Evolutionary conservation across 176 grass and related monocot genomes (phyloP).

Genomic region (Melocanna baccifera): DNA sequence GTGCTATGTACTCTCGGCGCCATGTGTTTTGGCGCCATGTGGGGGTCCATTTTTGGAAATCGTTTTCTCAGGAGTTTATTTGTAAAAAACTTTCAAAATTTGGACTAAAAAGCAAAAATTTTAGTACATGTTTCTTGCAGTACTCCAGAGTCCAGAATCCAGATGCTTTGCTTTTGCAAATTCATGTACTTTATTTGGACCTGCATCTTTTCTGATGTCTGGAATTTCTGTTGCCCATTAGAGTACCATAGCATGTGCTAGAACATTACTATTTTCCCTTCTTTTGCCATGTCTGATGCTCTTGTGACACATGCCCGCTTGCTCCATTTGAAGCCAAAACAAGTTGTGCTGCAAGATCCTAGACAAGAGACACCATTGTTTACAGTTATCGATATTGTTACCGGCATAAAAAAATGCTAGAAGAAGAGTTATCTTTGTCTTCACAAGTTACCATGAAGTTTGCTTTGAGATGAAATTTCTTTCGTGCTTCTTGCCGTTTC

Average conservation of each 20-base stretch:
- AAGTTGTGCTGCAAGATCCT: slow-evolving; percentile 29
- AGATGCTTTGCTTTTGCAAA: neutral
- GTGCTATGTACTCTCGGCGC: too few relatives aligned
- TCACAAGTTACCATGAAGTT: neutral
- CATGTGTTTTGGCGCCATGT: too few relatives aligned
- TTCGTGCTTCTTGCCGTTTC: neutral
- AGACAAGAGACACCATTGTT: slow-evolving; percentile 3
- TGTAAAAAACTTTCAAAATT: too few relatives aligned
- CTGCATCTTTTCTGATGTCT: neutral
- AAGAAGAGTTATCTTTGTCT: neutral
- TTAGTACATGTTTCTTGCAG: neutral
- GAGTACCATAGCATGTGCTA: neutral
- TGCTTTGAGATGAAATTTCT: neutral
- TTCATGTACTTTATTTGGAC: neutral
- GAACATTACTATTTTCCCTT: neutral
- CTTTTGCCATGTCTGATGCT: neutral
- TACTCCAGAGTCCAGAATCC: neutral
- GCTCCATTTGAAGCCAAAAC: neutral
- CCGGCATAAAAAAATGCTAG: neutral
- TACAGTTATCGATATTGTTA: neutral
- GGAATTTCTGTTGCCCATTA: neutral
- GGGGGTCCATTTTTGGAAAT: too few relatives aligned
- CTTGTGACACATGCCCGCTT: slow-evolving; percentile 1
- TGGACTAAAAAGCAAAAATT: too few relatives aligned
- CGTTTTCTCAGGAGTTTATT: too few relatives aligned